These are phyloP conservation scores for Phytophthora pinifolia DNA, from an alignment of 352 stramenopile species.

Conservation along the genomic window DNA sequence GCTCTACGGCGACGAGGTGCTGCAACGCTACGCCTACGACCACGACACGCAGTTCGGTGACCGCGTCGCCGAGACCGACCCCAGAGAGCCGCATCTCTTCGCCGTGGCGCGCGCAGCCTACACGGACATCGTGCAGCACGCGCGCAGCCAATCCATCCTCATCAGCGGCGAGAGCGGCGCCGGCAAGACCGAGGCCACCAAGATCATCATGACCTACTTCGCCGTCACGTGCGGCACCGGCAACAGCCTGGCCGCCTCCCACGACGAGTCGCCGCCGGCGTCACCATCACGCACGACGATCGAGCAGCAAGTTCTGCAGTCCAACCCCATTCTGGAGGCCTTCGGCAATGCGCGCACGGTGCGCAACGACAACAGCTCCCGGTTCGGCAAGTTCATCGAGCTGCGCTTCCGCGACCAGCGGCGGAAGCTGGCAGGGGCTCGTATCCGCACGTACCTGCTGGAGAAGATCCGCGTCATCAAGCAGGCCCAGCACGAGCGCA, in stretches of 20 bases:
- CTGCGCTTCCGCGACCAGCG: constrained; percentile 64
- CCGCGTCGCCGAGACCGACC: constrained; percentile 9
- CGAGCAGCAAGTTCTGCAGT: constrained; percentile 87
- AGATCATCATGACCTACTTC: constrained; percentile 92
- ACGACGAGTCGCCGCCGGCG: constrained; percentile 16
- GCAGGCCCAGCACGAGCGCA: constrained; percentile 72
- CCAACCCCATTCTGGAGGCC: constrained; percentile 90
- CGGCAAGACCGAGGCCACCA: constrained; percentile 89
- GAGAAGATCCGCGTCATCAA: constrained; percentile 93
- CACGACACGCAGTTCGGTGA: constrained; percentile 19
- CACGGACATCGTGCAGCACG: constrained; percentile 66
- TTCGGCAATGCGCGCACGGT: constrained; percentile 89
- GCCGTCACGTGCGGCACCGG: constrained; percentile 58
- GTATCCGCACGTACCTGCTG: constrained; percentile 92
- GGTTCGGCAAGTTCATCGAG: constrained; percentile 93
- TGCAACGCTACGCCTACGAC: constrained; percentile 51
- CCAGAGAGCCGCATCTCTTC: constrained; percentile 66
- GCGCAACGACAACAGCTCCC: constrained; percentile 89
- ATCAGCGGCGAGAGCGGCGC: constrained; percentile 87
- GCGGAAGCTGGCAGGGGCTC: constrained; percentile 55
- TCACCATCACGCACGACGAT: constrained; percentile 40
- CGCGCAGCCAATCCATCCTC: constrained; percentile 78
- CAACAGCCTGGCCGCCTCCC: constrained; percentile 13
- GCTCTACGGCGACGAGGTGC: constrained; percentile 57
- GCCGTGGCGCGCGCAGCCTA: constrained; percentile 73